These are phyloP conservation scores for Tricholoma terreum DNA, from an alignment of 768 basidiomycete species.

Conservation along the genomic window DNA sequence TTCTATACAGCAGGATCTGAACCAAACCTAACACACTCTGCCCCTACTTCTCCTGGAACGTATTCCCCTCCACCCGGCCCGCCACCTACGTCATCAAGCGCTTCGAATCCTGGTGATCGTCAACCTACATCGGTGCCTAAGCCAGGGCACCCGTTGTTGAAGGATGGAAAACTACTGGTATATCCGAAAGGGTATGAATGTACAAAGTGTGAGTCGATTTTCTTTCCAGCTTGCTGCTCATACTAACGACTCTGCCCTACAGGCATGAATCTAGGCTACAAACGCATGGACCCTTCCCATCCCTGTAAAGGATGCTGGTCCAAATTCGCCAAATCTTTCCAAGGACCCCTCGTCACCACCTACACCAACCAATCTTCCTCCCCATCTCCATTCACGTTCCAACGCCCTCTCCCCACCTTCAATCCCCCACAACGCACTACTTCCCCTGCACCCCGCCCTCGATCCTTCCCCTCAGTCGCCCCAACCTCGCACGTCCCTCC, in stretches of 20 bases:
- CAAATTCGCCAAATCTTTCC: slow-evolving; percentile 59
- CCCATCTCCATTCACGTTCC: slow-evolving; percentile 24
- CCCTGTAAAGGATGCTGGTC: slow-evolving; percentile 78
- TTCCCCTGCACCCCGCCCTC: slow-evolving; percentile 10
- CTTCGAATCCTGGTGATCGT: slow-evolving; percentile 41
- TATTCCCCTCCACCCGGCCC: slow-evolving; percentile 25
- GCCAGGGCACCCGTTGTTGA: slow-evolving; percentile 66
- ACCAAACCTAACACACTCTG: background rate
- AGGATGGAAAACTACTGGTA: slow-evolving; percentile 58
- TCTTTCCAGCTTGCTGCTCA: background rate
- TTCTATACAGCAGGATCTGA: slow-evolving; percentile 52
- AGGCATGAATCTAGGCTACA: slow-evolving; percentile 8
- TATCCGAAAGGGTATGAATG: background rate
- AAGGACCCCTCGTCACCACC: slow-evolving; percentile 57
- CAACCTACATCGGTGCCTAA: slow-evolving; percentile 61
- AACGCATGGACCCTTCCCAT: slow-evolving; percentile 1
- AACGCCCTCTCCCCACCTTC: slow-evolving; percentile 35
- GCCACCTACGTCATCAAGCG: slow-evolving; percentile 18
- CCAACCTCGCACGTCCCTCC: background rate
- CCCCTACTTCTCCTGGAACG: slow-evolving; percentile 1
- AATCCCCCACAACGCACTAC: slow-evolving; percentile 23
- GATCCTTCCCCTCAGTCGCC: background rate
- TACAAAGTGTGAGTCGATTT: background rate
- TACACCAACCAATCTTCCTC: slow-evolving; percentile 20
- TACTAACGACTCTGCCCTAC: too few species aligned